Base-by-base conservation (phyloP, 495 filamentous ascomycete genomes). In the Thermothielavioides terrestris region DNA sequence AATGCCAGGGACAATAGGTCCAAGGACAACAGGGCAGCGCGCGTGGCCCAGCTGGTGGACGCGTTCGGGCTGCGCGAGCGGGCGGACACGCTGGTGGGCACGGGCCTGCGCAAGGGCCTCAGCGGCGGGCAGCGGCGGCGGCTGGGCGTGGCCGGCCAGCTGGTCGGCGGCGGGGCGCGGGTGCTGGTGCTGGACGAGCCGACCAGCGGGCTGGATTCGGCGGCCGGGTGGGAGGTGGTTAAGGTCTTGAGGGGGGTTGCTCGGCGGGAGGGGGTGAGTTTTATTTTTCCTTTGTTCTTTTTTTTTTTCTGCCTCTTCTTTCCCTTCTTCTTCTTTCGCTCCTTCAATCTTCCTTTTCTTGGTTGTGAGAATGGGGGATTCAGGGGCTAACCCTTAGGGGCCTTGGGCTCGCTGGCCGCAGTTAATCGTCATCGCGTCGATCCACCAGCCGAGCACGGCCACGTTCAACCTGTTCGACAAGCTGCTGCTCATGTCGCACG, bases 11-110 rank as follows among this genome's bases (percentile, higher is more conserved):
- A n/a, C n/a, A n/a, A n/a, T n/a, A n/a, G n/a, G n/a, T n/a, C n/a
- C n/a, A n/a, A n/a, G n/a, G n/a, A n/a, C n/a, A n/a, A 94, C 59
- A 88, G 91, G 58, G 58, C 82, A 8, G 81, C 73, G 0, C 89
- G 91, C 54, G 86, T 90, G 11, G 84, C 92, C 46, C 85, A 87
- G 60, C 81, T 96, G 39, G 86, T 96, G 45, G 84, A 86, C 53
- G 75, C 90, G 41, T 75, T 96, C 17, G 84, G 85, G 76, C 11
- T 91, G 84, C 47, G 83, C 77, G 41, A 73, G 2, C 86, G 89
- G 58, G 75, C 79, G 1, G 66, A 82, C 28, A 78, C 77, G 1
- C 59, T 90, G 4, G 80, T 94, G 45, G 87, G 87, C 10, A 91
- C 87, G 6, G 84, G 85, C 0, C 82, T 90, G 45, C 69, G 79